Base-by-base conservation (phyloP, 495 filamentous ascomycete genomes). In the Aspergillus ostianus region DNA sequence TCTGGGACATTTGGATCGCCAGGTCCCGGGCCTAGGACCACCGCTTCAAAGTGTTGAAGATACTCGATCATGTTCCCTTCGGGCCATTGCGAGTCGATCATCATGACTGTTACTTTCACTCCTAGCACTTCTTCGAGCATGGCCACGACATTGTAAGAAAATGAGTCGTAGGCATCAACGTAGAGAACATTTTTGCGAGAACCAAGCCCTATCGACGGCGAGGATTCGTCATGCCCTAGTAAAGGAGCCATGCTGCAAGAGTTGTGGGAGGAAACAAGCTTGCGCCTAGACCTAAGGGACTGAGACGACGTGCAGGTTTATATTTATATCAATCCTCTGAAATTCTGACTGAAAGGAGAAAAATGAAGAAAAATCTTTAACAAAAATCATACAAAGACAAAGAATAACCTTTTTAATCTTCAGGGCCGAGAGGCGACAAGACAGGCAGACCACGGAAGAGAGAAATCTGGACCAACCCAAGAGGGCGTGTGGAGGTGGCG, bases 81-180 rank as follows among this genome's bases (percentile, higher is more conserved):
- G 0, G 74, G 70, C 75, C 77, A 80, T 78, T 77, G 53, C 47
- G 70, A 63, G 65, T 94, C 90, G 63, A 93, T 92, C 56, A 84
- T 84, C 59, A 95, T 80, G 13, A 87, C 81, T 7, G 83, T 85
- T 51, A 97, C 87, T 21, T 85, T 76, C 26, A 82, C 90, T 51
- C 76, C 71, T 10, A 92, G 75, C 17, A 78, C 77, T 9, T 87
- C 84, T 60, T 85, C 78, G 18, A 97, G 80, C 63, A 94, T 85
- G 17, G 87, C 81, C 48, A 93, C 83, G 59, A 97, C 93, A 77
- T 97, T 97, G 75, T 96, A 90, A 47, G 93, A 87, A 77, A 97
- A 97, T 55, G 93, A 97, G 74, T 97, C 94, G 67, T 96, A 95
- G 54, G 92, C 91, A 69, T 98, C 94, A 47, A 98, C 74, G 71